Conservation (phyloP, 345 rosid species). For the Eutrema japonicum region DNA sequence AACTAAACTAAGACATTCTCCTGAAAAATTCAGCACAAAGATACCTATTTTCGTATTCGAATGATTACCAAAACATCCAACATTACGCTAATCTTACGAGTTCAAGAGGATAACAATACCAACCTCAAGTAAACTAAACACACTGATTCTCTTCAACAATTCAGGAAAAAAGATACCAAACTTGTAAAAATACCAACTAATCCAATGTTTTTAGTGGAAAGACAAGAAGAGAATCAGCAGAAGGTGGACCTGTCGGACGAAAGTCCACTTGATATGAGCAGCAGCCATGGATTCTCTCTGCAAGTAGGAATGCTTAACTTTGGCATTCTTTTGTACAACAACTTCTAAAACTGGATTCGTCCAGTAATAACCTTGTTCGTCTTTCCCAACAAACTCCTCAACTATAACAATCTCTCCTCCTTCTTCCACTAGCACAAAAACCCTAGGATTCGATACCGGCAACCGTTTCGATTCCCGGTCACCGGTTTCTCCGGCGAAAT, state of each 20-base stretch:
- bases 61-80: neutral
- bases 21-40: neutral
- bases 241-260: constrained; percentile 66
- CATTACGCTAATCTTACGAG: too few species aligned
- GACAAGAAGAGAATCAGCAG: constrained; percentile 8
- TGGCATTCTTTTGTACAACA: constrained; percentile 63
- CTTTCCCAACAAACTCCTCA: constrained; percentile 71
- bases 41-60: neutral
- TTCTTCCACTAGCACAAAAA: constrained; percentile 73
- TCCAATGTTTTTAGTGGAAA: neutral
- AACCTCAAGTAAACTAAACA: constrained; percentile 16
- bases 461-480: constrained; percentile 59
- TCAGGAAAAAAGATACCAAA: neutral
- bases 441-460: constrained; percentile 90
- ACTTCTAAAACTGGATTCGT: constrained; percentile 78
- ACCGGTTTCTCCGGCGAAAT: constrained; percentile 65
- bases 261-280: constrained; percentile 94
- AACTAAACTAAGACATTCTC: constrained; percentile 7
- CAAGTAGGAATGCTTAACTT: constrained; percentile 76
- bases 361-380: constrained; percentile 70
- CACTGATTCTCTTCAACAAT: constrained; percentile 9
- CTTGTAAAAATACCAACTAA: neutral
- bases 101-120: neutral
- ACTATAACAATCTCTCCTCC: constrained; percentile 79
- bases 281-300: constrained; percentile 77